Base-by-base conservation (phyloP, 2,329 filamentous ascomycete species). In the Aspergillus sp. region DNA sequence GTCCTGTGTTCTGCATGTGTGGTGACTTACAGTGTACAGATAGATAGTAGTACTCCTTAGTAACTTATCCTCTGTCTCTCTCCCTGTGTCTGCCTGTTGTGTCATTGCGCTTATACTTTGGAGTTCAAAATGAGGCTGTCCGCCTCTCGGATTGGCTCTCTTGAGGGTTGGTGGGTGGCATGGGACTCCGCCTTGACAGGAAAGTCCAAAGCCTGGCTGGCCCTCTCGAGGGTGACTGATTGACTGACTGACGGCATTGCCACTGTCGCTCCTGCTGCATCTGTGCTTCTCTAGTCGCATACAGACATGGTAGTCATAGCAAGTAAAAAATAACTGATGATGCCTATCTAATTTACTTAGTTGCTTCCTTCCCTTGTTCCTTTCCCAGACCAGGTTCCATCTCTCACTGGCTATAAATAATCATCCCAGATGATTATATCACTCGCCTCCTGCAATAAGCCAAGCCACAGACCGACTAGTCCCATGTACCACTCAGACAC, bases 81-180 rank as follows among this genome's bases (percentile, higher is more conserved):
- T 8, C 50, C 55, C 23, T 21, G 15, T 30, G 28, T 30, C 32
- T 43, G 43, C 45, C 43, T 19, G 23, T 49, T 15, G 17, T 39
- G 54, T 36, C 43, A 49, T 49, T 57, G 54, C 28, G 54, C 30
- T 57, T 57, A 57, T 57, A 28, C 25, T 28, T 28, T 28, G 7
- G 1, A 49, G 54, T 57, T 59, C 49, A 53, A 39, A 59, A 59
- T 59, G 57, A 59, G 57, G 57, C 57, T 53, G 57, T 53, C 28
- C 17, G 47, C 23, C 8, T 6, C 15, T 7, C 47, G 47, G 47
- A 49, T 49, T 28, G 47, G 47, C 25, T 15, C 47, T 48, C 9
- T 1, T 10, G 39, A 19, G 39, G 13, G 15, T 17, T 43, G 39
- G 39, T 19, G 7, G 41, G 41, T 25, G 38, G 43, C 38, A 28